Percentiles rank a stretch among this genome's conserved stretches.
Conservation (phyloP, 179 eudicot species). For the Nepenthes alata region DNA sequence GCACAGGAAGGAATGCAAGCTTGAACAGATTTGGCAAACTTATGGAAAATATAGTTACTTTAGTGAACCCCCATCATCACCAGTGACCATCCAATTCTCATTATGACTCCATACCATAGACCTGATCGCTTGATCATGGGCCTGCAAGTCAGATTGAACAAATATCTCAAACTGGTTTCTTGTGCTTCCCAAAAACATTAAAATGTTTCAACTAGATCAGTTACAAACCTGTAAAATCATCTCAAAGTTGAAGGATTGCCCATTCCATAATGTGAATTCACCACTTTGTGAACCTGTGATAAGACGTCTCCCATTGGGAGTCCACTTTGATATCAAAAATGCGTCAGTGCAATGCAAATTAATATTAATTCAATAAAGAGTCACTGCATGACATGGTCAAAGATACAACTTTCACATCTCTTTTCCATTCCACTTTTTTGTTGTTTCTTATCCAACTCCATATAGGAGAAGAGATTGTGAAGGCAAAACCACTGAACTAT, state of each 20-base stretch:
- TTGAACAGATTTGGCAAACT: not conserved
- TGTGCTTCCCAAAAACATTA: not conserved
- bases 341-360: constrained; percentile 8
- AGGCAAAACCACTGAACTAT: too few relatives aligned
- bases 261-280: constrained; percentile 96
- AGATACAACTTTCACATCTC: not conserved
- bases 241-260: constrained; percentile 94
- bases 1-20: not conserved
- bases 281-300: constrained; percentile 97
- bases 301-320: constrained; percentile 94
- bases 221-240: constrained; percentile 80
- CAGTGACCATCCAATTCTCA: constrained; percentile 98
- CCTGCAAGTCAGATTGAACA: constrained; percentile 34
- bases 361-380: not conserved
- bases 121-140: constrained; percentile 95
- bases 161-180: not conserved
- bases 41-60: constrained; percentile 31
- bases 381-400: not conserved
- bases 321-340: constrained; percentile 56
- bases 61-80: constrained; percentile 92
- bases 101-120: constrained; percentile 99
- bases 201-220: not conserved
- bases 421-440: not conserved
- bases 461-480: too few relatives aligned
- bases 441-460: not conserved